phyloP scores from a whole-genome alignment of 768 basidiomycete species.

The Crepidotus variabilis region DNA sequence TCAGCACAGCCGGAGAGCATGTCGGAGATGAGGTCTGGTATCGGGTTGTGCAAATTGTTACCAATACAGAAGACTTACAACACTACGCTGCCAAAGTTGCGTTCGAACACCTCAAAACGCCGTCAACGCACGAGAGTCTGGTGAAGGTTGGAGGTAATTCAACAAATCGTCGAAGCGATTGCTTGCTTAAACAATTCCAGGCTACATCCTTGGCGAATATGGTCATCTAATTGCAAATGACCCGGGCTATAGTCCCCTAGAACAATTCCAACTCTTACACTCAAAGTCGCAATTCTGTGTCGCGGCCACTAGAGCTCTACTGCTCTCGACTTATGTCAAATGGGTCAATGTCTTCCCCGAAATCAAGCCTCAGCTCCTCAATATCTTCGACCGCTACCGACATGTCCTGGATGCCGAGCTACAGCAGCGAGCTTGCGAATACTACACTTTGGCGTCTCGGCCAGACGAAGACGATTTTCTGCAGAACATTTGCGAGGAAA shows the following conservation, averaged over 20 bases:
- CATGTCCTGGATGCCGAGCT: conserved; percentile 96
- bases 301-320: conserved; percentile 85
- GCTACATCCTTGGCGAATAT: conserved; percentile 97
- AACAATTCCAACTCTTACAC: conserved; percentile 92
- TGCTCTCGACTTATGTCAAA: conserved; percentile 97
- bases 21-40: conserved; percentile 99
- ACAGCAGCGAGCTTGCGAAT: conserved; percentile 98
- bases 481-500: conserved; percentile 95
- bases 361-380: conserved; percentile 90
- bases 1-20: conserved; percentile 96
- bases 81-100: conserved; percentile 93
- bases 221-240: conserved; percentile 98
- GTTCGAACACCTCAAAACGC: conserved; percentile 83
- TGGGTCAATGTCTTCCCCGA: conserved; percentile 99
- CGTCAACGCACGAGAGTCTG: conserved; percentile 86
- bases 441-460: conserved; percentile 80
- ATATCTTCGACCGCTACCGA: conserved; percentile 96
- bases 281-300: conserved; percentile 94
- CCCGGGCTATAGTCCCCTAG: conserved; percentile 85
- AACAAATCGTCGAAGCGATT: not conserved
- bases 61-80: conserved; percentile 97
- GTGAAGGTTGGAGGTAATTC: conserved; percentile 90
- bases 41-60: conserved; percentile 96
- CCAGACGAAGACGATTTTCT: conserved; percentile 90
- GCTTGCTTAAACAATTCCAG: conserved; percentile 31